Conservation (phyloP, 169 alveolate genomes). For the Theileria annulata region DNA sequence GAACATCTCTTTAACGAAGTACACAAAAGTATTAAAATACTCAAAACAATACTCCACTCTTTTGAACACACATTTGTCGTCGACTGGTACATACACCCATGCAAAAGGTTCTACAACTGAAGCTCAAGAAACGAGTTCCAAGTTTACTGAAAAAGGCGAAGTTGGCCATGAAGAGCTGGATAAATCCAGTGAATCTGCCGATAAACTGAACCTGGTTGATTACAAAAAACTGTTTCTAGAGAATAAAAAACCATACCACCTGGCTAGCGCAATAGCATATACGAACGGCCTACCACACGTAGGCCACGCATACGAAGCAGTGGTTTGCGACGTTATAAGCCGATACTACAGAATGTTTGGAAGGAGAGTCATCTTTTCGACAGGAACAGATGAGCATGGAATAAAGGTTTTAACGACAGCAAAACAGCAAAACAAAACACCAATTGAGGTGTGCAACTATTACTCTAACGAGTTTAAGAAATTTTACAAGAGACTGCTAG, state of each 20-base stretch:
- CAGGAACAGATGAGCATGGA: conserved; percentile 95
- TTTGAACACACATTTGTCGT: background rate
- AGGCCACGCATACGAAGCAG: conserved; percentile 88
- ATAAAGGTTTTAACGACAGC: conserved; percentile 89
- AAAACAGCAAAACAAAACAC: conserved; percentile 73
- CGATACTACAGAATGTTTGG: conserved; percentile 83
- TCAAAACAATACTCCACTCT: background rate
- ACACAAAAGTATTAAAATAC: background rate
- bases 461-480: conserved; percentile 69
- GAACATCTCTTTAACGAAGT: conserved; percentile 13
- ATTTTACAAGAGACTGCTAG: conserved; percentile 51
- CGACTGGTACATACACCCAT: background rate
- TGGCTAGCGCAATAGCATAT: conserved; percentile 92
- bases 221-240: background rate
- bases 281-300: conserved; percentile 92
- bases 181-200: background rate
- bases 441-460: conserved; percentile 83
- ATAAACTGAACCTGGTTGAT: background rate
- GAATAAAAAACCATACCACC: conserved; percentile 62
- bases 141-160: background rate
- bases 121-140: background rate
- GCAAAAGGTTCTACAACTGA: background rate
- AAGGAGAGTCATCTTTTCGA: conserved; percentile 75
- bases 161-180: background rate
- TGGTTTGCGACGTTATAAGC: conserved; percentile 73